Percentiles rank a stretch among this genome's conserved stretches.
phyloP scores from a whole-genome alignment of 2,329 filamentous ascomycete genomes.

The Monosporascus sp. region DNA sequence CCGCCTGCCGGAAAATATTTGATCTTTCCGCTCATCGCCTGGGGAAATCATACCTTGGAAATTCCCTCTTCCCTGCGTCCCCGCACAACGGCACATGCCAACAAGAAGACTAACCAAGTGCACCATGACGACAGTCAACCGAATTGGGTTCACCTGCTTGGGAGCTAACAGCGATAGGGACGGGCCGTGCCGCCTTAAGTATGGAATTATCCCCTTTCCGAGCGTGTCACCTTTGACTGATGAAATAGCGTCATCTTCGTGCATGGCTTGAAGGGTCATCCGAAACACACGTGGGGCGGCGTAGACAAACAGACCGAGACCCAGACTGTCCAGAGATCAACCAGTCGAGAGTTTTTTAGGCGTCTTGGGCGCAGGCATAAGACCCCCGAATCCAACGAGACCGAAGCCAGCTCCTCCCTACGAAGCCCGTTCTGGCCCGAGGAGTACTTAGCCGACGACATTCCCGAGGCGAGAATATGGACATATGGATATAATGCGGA shows the following conservation, averaged over 20 bases:
- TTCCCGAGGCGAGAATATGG: conserved; percentile 31
- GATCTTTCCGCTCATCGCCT: too few species aligned
- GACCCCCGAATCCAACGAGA: not conserved
- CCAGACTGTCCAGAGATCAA: not conserved
- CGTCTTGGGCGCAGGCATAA: not conserved
- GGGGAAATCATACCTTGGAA: too few species aligned
- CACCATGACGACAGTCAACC: too few species aligned
- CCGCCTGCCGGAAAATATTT: too few species aligned
- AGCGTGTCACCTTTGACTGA: too few species aligned
- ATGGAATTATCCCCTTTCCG: too few species aligned
- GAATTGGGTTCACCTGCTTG: too few species aligned
- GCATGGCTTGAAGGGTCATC: conserved; percentile 30
- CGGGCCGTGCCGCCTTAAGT: too few species aligned
- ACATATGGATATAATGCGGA: conserved; percentile 38
- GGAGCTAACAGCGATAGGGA: too few species aligned
- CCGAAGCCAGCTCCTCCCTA: not conserved
- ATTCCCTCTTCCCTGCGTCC: too few species aligned
- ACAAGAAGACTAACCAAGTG: too few species aligned
- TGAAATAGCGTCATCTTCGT: conserved; percentile 29
- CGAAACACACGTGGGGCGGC: conserved; percentile 27
- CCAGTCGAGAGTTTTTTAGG: conserved; percentile 6
- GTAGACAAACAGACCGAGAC: conserved; percentile 2
- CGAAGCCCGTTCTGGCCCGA: conserved; percentile 28
- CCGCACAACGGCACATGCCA: too few species aligned
- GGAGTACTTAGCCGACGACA: conserved; percentile 28